Evolutionary conservation across 23 red algal genomes (phyloP), one percentile per base, ranked within the genome.

Genomic region (Cyanidioschyzon merolae): DNA sequence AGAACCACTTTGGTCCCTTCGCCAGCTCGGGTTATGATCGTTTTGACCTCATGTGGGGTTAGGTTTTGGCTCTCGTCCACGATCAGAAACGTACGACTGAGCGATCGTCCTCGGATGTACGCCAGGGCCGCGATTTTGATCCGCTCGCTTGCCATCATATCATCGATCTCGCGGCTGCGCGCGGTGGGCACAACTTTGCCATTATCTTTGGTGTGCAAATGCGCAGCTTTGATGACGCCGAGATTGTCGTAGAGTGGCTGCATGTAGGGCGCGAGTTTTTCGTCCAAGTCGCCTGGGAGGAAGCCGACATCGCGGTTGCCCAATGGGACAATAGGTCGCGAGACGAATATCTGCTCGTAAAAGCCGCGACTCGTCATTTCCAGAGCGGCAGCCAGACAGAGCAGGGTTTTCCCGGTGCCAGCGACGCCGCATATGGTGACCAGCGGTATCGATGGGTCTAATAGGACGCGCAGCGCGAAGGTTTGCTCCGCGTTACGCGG

Each of bases 1-100:
- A 86, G 68, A 0, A 86, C 83, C 57, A 86, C 17, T 35, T 86
- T 86, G 77, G 83, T 86, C 40, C 83, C 83, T 35, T 86, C 83
- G 40, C 83, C 83, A 38, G 83, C 83, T 25, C 83, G 76, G 0
- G 83, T 86, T 2, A 77, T 79, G 30, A 86, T 86, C 3, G 81
- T 59, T 79, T 84, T 84, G 26, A 86, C 83, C 59, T 86, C 83
- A 50, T 79, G 83, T 18, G 83, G 83, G 27, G 83, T 79, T 37
- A 86, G 77, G 50, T 86, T 86, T 36, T 86, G 83, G 41, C 57
- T 68, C 77, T 86, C 83, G 35, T 86, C 83, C 0, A 86, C 58
- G 77, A 86, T 86, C 29, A 86, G 58, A 37, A 79, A 86, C 16
- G 83, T 58, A 35, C 71, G 59, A 41, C 39, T 37, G 39, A 86